These are phyloP conservation scores for Hyphodiscus hymeniophilus DNA, from an alignment of 495 filamentous ascomycete genomes.

Conservation along the genomic window DNA sequence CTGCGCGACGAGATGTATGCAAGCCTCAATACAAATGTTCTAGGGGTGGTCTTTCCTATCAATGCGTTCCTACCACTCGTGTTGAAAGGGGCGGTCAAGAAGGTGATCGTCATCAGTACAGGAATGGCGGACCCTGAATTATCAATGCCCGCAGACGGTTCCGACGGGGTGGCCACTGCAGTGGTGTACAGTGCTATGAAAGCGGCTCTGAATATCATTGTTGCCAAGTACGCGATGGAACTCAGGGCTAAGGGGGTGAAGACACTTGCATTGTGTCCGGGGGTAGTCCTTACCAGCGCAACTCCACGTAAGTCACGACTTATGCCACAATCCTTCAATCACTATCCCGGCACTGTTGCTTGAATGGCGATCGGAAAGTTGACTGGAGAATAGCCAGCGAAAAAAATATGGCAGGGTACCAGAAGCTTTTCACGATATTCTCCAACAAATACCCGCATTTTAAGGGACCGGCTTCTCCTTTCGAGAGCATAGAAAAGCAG, in stretches of 20 bases:
- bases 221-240: slow-evolving; percentile 33
- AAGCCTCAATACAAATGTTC: slow-evolving; percentile 31
- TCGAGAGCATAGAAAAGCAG: slow-evolving; percentile 33
- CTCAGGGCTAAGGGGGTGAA: slow-evolving; percentile 27
- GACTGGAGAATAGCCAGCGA: slow-evolving; percentile 26
- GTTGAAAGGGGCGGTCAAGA: slow-evolving; percentile 33
- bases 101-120: slow-evolving; percentile 39
- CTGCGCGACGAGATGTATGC: not conserved
- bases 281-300: slow-evolving; percentile 26
- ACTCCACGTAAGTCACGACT: slow-evolving; percentile 3
- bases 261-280: slow-evolving; percentile 27
- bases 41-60: slow-evolving; percentile 37
- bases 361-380: not conserved
- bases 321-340: not conserved
- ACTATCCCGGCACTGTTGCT: not conserved
- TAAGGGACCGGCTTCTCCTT: slow-evolving; percentile 33
- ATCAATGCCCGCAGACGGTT: slow-evolving; percentile 12
- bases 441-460: slow-evolving; percentile 38
- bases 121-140: slow-evolving; percentile 32
- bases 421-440: slow-evolving; percentile 29
- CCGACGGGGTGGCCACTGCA: slow-evolving; percentile 16
- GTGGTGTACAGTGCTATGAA: slow-evolving; percentile 34
- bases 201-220: slow-evolving; percentile 34
- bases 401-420: slow-evolving; percentile 27
- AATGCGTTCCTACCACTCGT: slow-evolving; percentile 40